Evolutionary conservation across 345 rosid genomes (phyloP), one percentile per base, ranked within the genome.

Genomic region (Excoecaria agallocha): DNA sequence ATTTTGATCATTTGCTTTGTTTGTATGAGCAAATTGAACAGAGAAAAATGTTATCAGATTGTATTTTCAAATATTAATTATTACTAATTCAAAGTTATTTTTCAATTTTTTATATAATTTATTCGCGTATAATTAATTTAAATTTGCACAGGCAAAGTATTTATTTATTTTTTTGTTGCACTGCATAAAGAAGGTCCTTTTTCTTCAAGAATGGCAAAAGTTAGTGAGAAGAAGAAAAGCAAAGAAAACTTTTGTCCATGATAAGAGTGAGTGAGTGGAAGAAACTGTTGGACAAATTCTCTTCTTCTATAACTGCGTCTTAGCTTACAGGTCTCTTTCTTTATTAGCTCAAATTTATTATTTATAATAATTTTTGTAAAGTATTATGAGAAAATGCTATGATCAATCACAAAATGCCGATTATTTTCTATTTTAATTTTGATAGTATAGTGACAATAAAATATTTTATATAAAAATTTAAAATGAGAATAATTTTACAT

Each of bases 1-100:
- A 38, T 54, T 77, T 22, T 69, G 48, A 8, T 35, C 56, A 46
- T 60, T 76, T 70, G 61, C 70, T 71, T 61, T 78, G 79, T 61
- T 46, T 79, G 78, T 67, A 49, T 20, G 60, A 59, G 59, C 35
- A 61, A 56, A 74, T 46, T 16, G 35, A 35, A 70, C 57, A 57
- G 66, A 55, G 25, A 13, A 63, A 45, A 76, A 60, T 39, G 22
- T 52, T 66, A 5, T 41, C 25, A 39, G 12, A 52, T 52, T 19
- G 25, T 55, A 55, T 12, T 55, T 55, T 55, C 15, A 17, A 50
- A 55, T n/a, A 7, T 55, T 30, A 30, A 30, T 30, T 30, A 30
- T 30, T 30, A 55, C 25, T 20, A 30, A 30, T 55, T 19, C 20
- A n/a, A 41, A 19, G 20, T 56, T 43, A 11, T 17, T 39, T n/a